Percentiles rank a stretch among this genome's conserved stretches.
phyloP scores from a whole-genome alignment of 257 asterid species.

The Plantago ovata region DNA sequence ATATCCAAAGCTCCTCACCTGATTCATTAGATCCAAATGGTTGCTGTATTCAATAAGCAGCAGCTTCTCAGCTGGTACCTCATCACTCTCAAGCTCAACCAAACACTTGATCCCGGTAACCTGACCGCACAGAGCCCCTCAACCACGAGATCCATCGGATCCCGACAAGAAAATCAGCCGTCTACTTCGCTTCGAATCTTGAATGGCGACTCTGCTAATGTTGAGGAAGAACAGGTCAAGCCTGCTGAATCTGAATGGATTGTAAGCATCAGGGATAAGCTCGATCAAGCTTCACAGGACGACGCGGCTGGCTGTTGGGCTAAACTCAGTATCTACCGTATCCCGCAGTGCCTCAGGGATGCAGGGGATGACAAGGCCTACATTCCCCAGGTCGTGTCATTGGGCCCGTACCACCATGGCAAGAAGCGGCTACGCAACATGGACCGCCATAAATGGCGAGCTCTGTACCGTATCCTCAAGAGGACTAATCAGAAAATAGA shows the following conservation, averaged over 20 bases:
- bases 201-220: conserved; percentile 2
- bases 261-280: conserved; percentile 59
- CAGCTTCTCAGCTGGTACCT: conserved; percentile 89
- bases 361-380: conserved; percentile 59
- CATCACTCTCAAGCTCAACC: conserved; percentile 77
- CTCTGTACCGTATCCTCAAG: conserved; percentile 49
- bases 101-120: conserved; percentile 58
- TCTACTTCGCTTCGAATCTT: conserved; percentile 25
- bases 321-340: conserved; percentile 55
- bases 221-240: conserved; percentile 26
- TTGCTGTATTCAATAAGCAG: conserved; percentile 84
- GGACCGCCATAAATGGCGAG: conserved; percentile 89
- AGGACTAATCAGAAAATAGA: conserved; percentile 44
- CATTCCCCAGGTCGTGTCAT: conserved; percentile 69
- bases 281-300: conserved; percentile 64
- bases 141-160: conserved; percentile 33
- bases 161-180: conserved; percentile 27
- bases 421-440: conserved; percentile 49
- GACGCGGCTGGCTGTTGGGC: conserved; percentile 65
- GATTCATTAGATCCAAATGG: conserved; percentile 57
- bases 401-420: conserved; percentile 80
- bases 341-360: conserved; percentile 65
- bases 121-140: no score
- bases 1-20: background rate
- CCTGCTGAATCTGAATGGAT: conserved; percentile 61